Conservation (phyloP, 2,329 filamentous ascomycete genomes). For the Dothideomycetes sp. region DNA sequence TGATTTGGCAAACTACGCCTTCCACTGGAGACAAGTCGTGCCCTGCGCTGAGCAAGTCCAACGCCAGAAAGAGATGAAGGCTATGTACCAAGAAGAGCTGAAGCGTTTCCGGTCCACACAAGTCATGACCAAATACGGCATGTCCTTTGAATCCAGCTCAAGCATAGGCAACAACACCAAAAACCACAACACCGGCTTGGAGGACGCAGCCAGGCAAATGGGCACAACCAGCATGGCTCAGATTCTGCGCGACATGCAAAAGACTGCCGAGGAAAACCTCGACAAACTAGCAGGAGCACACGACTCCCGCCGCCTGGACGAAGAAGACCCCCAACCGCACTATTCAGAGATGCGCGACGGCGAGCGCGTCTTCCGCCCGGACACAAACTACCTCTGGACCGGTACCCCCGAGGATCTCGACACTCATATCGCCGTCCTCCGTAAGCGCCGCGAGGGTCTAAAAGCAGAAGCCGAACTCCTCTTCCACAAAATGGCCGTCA, state of each 20-base stretch:
- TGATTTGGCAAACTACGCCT: conserved; percentile 1
- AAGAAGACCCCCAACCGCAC: conserved; percentile 10
- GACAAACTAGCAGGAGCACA: not conserved
- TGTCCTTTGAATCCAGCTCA: not conserved
- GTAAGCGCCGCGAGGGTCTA: conserved; percentile 2
- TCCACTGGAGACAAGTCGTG: not conserved
- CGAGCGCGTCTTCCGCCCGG: conserved; percentile 9
- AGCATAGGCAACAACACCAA: not conserved
- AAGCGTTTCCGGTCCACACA: not conserved
- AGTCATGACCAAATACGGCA: not conserved
- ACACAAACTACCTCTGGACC: conserved; percentile 10
- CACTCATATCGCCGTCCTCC: conserved; percentile 8
- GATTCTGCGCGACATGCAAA: not conserved
- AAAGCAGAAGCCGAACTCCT: conserved; percentile 11
- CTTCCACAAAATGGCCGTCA: conserved; percentile 11
- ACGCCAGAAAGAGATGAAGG: not conserved
- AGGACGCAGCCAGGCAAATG: not conserved
- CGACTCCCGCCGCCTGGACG: conserved; percentile 6
- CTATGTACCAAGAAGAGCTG: not conserved
- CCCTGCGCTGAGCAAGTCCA: not conserved
- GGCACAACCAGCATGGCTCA: not conserved
- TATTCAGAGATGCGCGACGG: conserved; percentile 10
- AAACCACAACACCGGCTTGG: too few species aligned
- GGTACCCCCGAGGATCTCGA: conserved; percentile 8
- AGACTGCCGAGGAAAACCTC: not conserved